Conservation (phyloP, 805 yeast genomes). For the Myxozyma sirexii region DNA sequence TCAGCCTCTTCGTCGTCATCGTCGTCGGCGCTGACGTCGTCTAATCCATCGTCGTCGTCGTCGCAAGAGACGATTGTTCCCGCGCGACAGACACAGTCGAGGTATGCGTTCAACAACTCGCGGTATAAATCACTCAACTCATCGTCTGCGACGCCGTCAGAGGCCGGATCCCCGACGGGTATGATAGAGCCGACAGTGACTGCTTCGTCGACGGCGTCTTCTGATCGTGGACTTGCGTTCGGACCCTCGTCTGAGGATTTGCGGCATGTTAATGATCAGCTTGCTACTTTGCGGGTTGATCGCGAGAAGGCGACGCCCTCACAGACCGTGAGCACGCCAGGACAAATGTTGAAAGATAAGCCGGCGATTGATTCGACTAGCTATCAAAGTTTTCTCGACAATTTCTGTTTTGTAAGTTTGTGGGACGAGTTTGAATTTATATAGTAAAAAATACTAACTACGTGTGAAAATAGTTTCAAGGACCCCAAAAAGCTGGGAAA, state of each 20-base stretch:
- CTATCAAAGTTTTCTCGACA: slow-evolving; percentile 46
- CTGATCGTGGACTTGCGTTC: slow-evolving; percentile 3
- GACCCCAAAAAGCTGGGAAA: slow-evolving; percentile 14
- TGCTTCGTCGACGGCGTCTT: background rate
- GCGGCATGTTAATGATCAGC: slow-evolving; percentile 30
- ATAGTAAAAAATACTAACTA: background rate
- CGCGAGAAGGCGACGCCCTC: slow-evolving; percentile 5
- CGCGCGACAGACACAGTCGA: background rate
- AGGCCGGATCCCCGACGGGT: slow-evolving; percentile 10
- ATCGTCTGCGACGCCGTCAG: background rate
- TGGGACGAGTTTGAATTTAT: background rate
- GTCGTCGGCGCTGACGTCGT: slow-evolving; percentile 8
- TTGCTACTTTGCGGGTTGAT: slow-evolving; percentile 21
- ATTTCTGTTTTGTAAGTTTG: slow-evolving; percentile 44
- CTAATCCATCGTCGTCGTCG: background rate
- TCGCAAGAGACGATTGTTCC: slow-evolving; percentile 7
- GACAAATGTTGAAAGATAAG: slow-evolving; percentile 16
- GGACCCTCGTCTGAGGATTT: slow-evolving; percentile 32
- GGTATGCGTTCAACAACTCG: slow-evolving; percentile 8
- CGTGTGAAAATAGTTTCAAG: slow-evolving; percentile 13
- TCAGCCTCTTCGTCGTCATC: slow-evolving; percentile 17
- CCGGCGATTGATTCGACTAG: slow-evolving; percentile 43
- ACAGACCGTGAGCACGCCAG: background rate
- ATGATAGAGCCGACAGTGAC: slow-evolving; percentile 5
- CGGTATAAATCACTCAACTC: slow-evolving; percentile 12